These are phyloP conservation scores for Sutorius australiensis DNA, from an alignment of 768 basidiomycete species.

Conservation along the genomic window DNA sequence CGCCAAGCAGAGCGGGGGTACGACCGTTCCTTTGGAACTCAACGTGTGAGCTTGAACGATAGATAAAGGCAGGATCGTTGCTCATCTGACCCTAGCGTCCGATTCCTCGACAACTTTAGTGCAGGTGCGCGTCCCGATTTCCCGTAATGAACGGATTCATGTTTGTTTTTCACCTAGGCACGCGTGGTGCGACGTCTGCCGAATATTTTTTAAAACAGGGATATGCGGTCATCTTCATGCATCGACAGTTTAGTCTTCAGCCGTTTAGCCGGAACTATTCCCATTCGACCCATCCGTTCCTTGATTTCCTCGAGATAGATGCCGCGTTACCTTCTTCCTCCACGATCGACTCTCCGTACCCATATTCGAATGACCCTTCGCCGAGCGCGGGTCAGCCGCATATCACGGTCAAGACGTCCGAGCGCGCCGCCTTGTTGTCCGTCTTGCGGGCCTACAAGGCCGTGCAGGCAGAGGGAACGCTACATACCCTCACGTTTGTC, in stretches of 20 bases:
- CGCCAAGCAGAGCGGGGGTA: slow-evolving; percentile 82
- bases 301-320: slow-evolving; percentile 85
- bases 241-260: slow-evolving; percentile 94
- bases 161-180: slow-evolving; percentile 51
- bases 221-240: slow-evolving; percentile 99
- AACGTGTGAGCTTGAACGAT: slow-evolving; percentile 77
- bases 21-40: slow-evolving; percentile 95
- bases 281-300: slow-evolving; percentile 96
- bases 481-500: slow-evolving; percentile 86
- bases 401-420: slow-evolving; percentile 65
- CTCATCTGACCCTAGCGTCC: slow-evolving; percentile 59
- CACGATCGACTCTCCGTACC: slow-evolving; percentile 15
- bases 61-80: slow-evolving; percentile 7
- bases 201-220: slow-evolving; percentile 94
- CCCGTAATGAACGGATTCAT: background rate
- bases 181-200: slow-evolving; percentile 94
- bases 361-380: slow-evolving; percentile 30
- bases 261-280: slow-evolving; percentile 98
- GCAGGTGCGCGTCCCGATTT: slow-evolving; percentile 56
- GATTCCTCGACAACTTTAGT: slow-evolving; percentile 98
- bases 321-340: slow-evolving; percentile 17
- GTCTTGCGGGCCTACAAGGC: slow-evolving; percentile 78
- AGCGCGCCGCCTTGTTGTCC: slow-evolving; percentile 61
- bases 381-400: slow-evolving; percentile 32
- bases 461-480: slow-evolving; percentile 66